Evolutionary conservation across 2,329 filamentous ascomycete species (phyloP), one percentile per base, ranked within the genome.

Genomic region (Paecilomyces dactylethromorphus): DNA sequence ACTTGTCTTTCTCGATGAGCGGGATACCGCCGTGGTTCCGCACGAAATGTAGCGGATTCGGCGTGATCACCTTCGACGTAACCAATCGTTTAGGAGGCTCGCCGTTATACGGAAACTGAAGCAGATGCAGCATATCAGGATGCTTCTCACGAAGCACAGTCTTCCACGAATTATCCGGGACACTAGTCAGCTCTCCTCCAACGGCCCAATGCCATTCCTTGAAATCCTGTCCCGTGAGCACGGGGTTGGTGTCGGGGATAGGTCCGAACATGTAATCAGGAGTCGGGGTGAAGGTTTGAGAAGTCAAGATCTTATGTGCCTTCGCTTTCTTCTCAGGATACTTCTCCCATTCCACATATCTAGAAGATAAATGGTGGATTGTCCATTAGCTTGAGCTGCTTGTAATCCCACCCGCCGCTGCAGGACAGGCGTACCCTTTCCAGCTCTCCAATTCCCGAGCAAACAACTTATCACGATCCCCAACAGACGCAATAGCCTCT

Each of bases 1-100:
- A 87, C 2, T 80, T 75, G 0, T 82, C 77, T 1, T 79, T 73
- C 8, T 88, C 80, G 57, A 90, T 89, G 7, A 82, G 75, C 0
- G 88, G 88, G 18, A 91, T 84, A 0, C 87, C 87, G 10, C 88
- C 87, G 61, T 91, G 88, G 60, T 91, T 91, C 7, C 88, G 79
- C 0, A 91, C 84, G 63, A 89, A 91, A 63, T 86, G 83, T n/a
- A 82, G 74, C 3, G 75, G 64, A 60, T 89, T 91, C 0, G 80
- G 76, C 0, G 88, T 91, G 45, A 90, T 79, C 0, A 69, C 65
- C 22, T 81, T 78, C 15, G 79, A 79, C 0, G 81, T 79, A 0
- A 86, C 79, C 0, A 88, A 76, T 1, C 82, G 78, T 62, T 86
- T 82, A 0, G 84, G 84, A 0, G 84, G 81, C 61, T 87, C 85